Evolutionary conservation across 306 rosid genomes (phyloP), one percentile per base, ranked within the genome.

Genomic region (Clitoria ternatea): DNA sequence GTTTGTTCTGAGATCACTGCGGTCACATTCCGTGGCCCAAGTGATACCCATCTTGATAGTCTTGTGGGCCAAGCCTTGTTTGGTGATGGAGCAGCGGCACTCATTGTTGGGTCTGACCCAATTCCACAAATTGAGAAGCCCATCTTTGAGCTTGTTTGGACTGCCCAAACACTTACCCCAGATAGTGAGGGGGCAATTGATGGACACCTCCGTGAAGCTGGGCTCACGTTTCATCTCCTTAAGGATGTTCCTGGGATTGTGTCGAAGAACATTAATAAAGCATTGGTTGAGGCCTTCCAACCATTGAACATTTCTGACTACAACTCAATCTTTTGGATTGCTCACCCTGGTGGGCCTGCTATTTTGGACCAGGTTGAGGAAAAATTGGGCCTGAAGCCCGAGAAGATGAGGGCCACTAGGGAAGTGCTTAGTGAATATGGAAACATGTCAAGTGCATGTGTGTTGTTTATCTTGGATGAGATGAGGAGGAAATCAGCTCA

Each of bases 371-470:
- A 78, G 2, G 62, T 78, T 13, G 77, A 78, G 5, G 17, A 35
- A 1, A 78, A 71, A 39, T 18, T 78, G 17, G 19, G 6, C 2
- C 60, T 78, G 4, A 78, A 71, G 2, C 63, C 62, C 3, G 73
- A 78, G n/a, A 78, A 71, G 63, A 63, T 78, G 77, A 71, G 2
- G 3, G 73, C 69, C n/a, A 78, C 78, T 1, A 81, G 88, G 2
- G 81, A 90, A 1, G 80, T 90, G 6, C 77, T 88, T 1, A 82
- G 87, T 3, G 90, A 86, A 5, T 88, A 71, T 22, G 94, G 92
- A 0, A 90, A 90, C 76, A 88, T 88, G 97, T 82, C 94, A 6
- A 88, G 97, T 50, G 97, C 97, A 1, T 88, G 90, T 53, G 94
- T 90, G 11, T 14, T 88, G 9, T 90, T 90, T 44, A 84, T 90